A percentile compares a stretch with the other conserved stretches of the same genome.
Conservation (phyloP, 345 rosid genomes). For the Citrus reticulata region DNA sequence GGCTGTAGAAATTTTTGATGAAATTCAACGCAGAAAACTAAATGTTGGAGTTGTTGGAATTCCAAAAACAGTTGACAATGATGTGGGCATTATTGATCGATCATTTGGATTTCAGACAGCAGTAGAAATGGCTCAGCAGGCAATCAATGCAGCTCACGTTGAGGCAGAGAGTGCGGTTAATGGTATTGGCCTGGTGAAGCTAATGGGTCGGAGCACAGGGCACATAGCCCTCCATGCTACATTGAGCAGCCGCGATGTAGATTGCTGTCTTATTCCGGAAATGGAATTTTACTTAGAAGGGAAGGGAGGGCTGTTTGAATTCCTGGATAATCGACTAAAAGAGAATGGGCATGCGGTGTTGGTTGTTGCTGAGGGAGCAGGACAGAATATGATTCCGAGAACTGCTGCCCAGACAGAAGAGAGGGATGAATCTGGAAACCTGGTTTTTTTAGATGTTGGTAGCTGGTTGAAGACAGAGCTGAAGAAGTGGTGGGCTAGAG, state of each 20-base stretch:
- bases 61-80: constrained; percentile 89
- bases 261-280: constrained; percentile 89
- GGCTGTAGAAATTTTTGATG: constrained; percentile 63
- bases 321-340: constrained; percentile 46
- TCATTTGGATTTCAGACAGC: constrained; percentile 97
- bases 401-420: constrained; percentile 58
- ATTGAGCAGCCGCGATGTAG: constrained; percentile 89
- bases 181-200: constrained; percentile 82
- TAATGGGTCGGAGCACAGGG: constrained; percentile 93
- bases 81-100: constrained; percentile 76
- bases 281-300: constrained; percentile 66
- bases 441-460: constrained; percentile 75
- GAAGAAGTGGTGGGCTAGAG: constrained; percentile 67
- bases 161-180: constrained; percentile 96
- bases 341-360: constrained; percentile 73
- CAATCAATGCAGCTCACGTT: constrained; percentile 77
- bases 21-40: constrained; percentile 45
- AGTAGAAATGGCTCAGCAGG: constrained; percentile 85
- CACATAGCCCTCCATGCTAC: constrained; percentile 89
- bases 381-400: constrained; percentile 80
- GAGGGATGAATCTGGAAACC: constrained; percentile 83
- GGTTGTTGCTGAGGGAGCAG: constrained; percentile 92
- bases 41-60: constrained; percentile 57
- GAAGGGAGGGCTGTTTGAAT: constrained; percentile 69
- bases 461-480: constrained; percentile 76